Base-by-base conservation (phyloP, 2,329 filamentous ascomycete genomes). In the Aspergillus hiratsukae region DNA sequence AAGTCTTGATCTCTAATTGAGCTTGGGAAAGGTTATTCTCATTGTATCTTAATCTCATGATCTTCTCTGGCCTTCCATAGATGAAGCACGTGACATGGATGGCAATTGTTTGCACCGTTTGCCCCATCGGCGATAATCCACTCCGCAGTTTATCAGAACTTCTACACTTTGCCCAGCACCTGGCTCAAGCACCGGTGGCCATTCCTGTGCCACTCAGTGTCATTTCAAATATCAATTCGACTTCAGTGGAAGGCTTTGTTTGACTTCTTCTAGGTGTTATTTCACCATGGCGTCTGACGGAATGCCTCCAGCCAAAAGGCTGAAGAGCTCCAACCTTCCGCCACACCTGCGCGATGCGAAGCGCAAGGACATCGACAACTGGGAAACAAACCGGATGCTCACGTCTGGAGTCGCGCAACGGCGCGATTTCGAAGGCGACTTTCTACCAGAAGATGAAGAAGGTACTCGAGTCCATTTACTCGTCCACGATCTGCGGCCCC, bases 341-440 rank as follows among this genome's bases (percentile, higher is more conserved):
- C 59, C 66, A 53, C 65, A 67, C 49, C 63, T 75, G 14, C 72
- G 72, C 62, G 71, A 75, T 59, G 72, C 72, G 74, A 90, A 92
- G 66, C 90, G 96, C 72, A 91, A 89, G 70, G 94, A 99, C 69
- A 91, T 94, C 46, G 94, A 99, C 75, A 93, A 92, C 0, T 99
- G 94, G 94, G 95, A 99, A 75, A 94, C 93, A 17, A 99, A 99
- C 72, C 89, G 94, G 57, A 97, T 99, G 94, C 81, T 99, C 58
- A 94, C 92, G 1, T 97, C 92, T 21, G 93, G 93, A 55, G 92
- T 99, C 19, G 94, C 94, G 19, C 95, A 99, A 73, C 81, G 93
- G 68, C 81, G 91, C 63, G 90, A 94, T 66, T 85, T 91, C 70
- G 87, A 87, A 25, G 82, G 84, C 49, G 91, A 94, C 69, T 96